Conservation (phyloP, 176 grass and related monocot genomes). For the Ensete glaucum region DNA sequence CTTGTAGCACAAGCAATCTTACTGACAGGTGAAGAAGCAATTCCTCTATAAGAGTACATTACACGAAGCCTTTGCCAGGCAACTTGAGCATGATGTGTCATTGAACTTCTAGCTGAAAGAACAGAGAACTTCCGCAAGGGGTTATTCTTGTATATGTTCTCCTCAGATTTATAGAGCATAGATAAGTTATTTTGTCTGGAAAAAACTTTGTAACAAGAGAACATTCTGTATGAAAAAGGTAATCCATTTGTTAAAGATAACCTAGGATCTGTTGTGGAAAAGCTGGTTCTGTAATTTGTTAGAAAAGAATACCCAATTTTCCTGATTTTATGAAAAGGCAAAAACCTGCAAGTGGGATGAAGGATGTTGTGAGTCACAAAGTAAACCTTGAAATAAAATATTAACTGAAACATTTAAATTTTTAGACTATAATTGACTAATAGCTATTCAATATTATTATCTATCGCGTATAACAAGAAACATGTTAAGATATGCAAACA, state of each 20-base stretch:
- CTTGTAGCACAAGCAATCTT: slow-evolving; percentile 54
- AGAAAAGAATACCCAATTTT: slow-evolving; percentile 41
- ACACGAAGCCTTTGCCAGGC: slow-evolving; percentile 55
- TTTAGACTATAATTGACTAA: background rate
- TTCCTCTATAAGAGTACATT: slow-evolving; percentile 25
- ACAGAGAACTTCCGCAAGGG: slow-evolving; percentile 41
- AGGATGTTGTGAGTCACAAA: background rate
- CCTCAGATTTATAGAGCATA: slow-evolving; percentile 37
- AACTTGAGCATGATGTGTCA: slow-evolving; percentile 40
- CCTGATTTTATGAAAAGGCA: slow-evolving; percentile 42
- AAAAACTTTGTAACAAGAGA: slow-evolving; percentile 31
- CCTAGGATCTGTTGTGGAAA: slow-evolving; percentile 25
- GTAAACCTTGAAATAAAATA: background rate
- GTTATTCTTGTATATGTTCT: slow-evolving; percentile 23
- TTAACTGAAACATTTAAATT: background rate
- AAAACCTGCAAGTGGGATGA: slow-evolving; percentile 35
- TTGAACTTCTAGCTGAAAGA: slow-evolving; percentile 43
- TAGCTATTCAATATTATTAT: background rate
- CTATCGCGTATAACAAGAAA: background rate
- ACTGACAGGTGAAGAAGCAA: slow-evolving; percentile 35
- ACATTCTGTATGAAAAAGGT: slow-evolving; percentile 29
- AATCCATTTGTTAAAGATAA: slow-evolving; percentile 28
- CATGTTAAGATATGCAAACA: background rate
- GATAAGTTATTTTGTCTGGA: slow-evolving; percentile 21
- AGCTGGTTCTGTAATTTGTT: slow-evolving; percentile 24